Percentiles rank a stretch among this genome's conserved stretches.
These are phyloP conservation scores for Calonectria crousiana DNA, from an alignment of 2,329 filamentous ascomycete species.

Conservation along the genomic window DNA sequence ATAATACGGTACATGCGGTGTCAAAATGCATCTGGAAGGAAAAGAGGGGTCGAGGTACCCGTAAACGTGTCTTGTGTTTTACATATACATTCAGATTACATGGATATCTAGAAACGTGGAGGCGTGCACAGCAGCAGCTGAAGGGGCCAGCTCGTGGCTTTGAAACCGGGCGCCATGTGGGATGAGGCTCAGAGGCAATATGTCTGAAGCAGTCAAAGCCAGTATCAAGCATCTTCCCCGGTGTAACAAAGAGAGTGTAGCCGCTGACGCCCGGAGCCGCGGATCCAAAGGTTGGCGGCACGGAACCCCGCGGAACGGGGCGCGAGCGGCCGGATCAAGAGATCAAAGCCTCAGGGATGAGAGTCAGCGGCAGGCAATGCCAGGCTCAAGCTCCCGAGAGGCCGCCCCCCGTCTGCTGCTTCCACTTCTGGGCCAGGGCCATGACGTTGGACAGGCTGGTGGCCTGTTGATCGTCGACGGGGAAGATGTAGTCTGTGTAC, in stretches of 20 bases:
- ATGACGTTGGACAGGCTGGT: slow-evolving; percentile 87
- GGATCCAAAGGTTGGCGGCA: background rate
- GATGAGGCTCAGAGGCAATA: background rate
- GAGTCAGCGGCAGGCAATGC: background rate
- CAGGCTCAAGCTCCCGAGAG: slow-evolving; percentile 44
- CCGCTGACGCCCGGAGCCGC: slow-evolving; percentile 7
- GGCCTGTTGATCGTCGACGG: slow-evolving; percentile 89
- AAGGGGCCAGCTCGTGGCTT: background rate
- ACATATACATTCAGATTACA: slow-evolving; percentile 2
- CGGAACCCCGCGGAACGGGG: slow-evolving; percentile 1
- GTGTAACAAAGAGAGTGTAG: slow-evolving; percentile 1
- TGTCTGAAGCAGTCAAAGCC: background rate
- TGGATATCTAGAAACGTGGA: slow-evolving; percentile 3
- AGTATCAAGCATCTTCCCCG: background rate
- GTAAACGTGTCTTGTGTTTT: background rate
- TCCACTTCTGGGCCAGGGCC: slow-evolving; percentile 90
- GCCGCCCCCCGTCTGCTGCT: slow-evolving; percentile 70
- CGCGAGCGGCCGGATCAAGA: background rate
- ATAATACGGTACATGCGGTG: background rate
- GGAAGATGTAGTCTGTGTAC: slow-evolving; percentile 97
- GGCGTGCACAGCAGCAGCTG: background rate
- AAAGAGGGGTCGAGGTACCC: background rate
- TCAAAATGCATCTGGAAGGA: background rate
- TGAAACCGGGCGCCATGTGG: background rate
- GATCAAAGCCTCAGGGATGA: background rate